These are phyloP conservation scores for Monilinia laxa DNA, from an alignment of 2,329 filamentous ascomycete species.

Conservation along the genomic window DNA sequence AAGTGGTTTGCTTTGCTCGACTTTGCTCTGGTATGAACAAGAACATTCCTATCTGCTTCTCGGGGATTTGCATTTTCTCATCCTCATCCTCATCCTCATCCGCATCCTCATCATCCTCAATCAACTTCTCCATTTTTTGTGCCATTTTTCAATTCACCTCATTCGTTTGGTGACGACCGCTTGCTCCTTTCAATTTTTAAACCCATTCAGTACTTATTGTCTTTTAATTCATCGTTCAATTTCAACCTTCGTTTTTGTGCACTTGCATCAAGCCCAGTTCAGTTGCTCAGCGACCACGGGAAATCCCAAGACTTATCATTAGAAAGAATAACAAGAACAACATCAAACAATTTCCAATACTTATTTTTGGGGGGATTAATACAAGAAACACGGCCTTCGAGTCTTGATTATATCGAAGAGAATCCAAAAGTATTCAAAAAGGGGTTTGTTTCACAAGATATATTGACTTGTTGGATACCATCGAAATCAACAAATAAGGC, in stretches of 20 bases:
- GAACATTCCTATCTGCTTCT: constrained; percentile 18
- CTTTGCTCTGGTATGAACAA: constrained; percentile 15
- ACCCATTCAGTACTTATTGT: constrained; percentile 4
- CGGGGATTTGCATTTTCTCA: not conserved
- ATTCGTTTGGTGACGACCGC: constrained; percentile 49
- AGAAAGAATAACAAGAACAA: not conserved
- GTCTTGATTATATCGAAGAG: not conserved
- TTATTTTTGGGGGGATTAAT: not conserved
- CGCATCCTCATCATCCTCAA: not conserved
- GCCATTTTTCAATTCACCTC: constrained; percentile 45
- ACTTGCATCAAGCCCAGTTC: constrained; percentile 9
- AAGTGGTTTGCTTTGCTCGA: not conserved
- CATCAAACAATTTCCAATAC: not conserved
- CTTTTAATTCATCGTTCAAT: constrained; percentile 2
- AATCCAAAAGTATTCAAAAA: not conserved
- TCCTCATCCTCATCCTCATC: not conserved
- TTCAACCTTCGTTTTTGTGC: constrained; percentile 14
- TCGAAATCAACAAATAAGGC: constrained; percentile 28
- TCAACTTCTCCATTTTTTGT: constrained; percentile 14
- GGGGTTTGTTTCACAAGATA: not conserved
- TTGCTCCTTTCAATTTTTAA: not conserved
- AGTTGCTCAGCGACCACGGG: constrained; percentile 18
- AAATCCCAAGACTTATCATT: not conserved
- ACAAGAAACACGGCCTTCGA: not conserved
- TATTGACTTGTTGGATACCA: constrained; percentile 4